A percentile compares a stretch with the other conserved stretches of the same genome.
phyloP scores from a whole-genome alignment of 345 rosid species.

The Eucalyptus fibrosa region DNA sequence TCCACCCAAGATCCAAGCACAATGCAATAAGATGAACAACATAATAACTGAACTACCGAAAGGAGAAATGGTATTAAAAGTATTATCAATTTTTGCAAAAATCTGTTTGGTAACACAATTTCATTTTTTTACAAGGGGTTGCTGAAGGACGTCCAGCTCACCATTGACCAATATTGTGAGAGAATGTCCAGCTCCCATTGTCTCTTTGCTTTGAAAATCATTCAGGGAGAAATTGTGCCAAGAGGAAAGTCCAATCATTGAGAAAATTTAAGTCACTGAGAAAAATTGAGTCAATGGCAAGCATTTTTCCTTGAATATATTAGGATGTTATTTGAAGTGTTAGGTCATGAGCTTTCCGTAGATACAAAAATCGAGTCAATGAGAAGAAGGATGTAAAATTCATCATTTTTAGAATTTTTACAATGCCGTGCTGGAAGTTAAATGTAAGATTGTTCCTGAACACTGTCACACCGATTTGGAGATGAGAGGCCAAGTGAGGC shows the following conservation, averaged over 20 bases:
- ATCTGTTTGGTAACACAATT: too few species aligned
- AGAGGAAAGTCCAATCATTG: slow-evolving; percentile 79
- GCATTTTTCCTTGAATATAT: too few species aligned
- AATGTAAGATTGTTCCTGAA: too few species aligned
- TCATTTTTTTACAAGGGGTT: too few species aligned
- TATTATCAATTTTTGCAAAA: neutral
- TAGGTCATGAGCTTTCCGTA: neutral
- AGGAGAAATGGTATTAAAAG: neutral
- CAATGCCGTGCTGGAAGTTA: too few species aligned
- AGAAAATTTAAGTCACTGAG: neutral
- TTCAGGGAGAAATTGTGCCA: slow-evolving; percentile 5
- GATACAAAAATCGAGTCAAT: neutral
- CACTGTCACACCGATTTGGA: too few species aligned
- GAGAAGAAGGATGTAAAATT: neutral
- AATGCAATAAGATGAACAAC: neutral
- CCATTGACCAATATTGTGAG: slow-evolving; percentile 74
- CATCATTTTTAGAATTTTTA: neutral
- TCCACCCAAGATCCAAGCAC: neutral
- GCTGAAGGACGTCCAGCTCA: neutral
- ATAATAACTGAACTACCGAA: neutral
- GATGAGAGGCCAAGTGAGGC: too few species aligned
- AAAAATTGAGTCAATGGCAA: neutral
- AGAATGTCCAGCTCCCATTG: slow-evolving; percentile 94
- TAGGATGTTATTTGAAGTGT: too few species aligned
- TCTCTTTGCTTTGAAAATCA: slow-evolving; percentile 60